Conservation (phyloP, 345 rosid genomes). For the Hypericum androsaemum region DNA sequence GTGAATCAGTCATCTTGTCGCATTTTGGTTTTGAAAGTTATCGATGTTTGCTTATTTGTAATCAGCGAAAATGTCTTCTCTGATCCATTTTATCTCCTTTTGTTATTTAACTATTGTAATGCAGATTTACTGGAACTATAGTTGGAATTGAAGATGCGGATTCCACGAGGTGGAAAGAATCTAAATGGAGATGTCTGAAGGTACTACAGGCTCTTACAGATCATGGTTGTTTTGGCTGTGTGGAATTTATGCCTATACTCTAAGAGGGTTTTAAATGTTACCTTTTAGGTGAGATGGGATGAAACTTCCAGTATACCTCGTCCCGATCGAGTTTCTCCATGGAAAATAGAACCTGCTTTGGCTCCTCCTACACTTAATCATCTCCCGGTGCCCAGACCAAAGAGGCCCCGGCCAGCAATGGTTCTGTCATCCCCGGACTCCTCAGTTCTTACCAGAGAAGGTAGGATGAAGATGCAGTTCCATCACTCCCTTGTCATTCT, state of each 20-base stretch:
- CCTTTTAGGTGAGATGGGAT: slow-evolving; percentile 83
- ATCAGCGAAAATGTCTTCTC: background rate
- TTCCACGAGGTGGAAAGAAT: slow-evolving; percentile 46
- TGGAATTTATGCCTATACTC: background rate
- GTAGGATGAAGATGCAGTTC: slow-evolving; percentile 18
- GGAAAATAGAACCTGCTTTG: slow-evolving; percentile 79
- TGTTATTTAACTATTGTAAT: background rate
- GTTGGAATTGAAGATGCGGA: slow-evolving; percentile 65
- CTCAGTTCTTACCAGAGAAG: slow-evolving; percentile 53
- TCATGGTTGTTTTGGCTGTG: too few species aligned
- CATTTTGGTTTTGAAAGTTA: too few species aligned
- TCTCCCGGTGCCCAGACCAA: slow-evolving; percentile 48
- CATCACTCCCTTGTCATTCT: background rate
- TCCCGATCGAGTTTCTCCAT: slow-evolving; percentile 84
- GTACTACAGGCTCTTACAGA: slow-evolving; percentile 15
- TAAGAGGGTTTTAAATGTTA: slow-evolving; percentile 7
- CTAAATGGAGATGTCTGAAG: slow-evolving; percentile 85
- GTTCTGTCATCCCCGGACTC: slow-evolving; percentile 48
- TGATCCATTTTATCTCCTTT: background rate
- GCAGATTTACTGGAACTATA: slow-evolving; percentile 72
- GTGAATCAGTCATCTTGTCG: too few species aligned
- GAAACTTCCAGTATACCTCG: slow-evolving; percentile 57
- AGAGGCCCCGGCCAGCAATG: slow-evolving; percentile 49
- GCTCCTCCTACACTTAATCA: slow-evolving; percentile 65
- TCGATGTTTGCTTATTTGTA: background rate